Percentiles rank a stretch among this genome's conserved stretches.
These are phyloP conservation scores for Botryotinia globosa DNA, from an alignment of 2,329 filamentous ascomycete species.

Conservation along the genomic window DNA sequence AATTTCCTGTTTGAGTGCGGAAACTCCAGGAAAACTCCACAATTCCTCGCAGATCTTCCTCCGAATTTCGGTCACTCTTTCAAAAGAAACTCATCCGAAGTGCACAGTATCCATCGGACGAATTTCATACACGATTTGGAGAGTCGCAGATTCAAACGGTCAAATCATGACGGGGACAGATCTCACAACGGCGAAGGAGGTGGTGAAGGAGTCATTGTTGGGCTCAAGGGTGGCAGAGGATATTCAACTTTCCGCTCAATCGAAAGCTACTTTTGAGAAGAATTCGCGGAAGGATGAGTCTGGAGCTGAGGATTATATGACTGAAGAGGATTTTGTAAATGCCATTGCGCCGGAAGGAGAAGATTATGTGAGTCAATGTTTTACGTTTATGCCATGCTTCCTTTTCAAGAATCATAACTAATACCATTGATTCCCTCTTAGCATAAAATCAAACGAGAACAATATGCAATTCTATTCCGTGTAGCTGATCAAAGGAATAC, in stretches of 20 bases:
- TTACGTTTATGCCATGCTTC: background rate
- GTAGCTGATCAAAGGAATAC: constrained; percentile 78
- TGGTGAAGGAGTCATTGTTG: constrained; percentile 76
- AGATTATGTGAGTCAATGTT: constrained; percentile 73
- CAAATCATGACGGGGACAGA: constrained; percentile 35
- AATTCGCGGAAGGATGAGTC: constrained; percentile 73
- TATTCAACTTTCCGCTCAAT: constrained; percentile 67
- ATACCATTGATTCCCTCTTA: constrained; percentile 42
- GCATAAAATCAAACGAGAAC: constrained; percentile 97
- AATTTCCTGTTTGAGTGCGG: background rate
- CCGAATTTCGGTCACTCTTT: constrained; percentile 1
- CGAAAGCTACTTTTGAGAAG: constrained; percentile 71
- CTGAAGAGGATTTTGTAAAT: constrained; percentile 81
- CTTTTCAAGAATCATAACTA: constrained; percentile 24
- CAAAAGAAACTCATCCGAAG: background rate
- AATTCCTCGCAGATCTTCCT: constrained; percentile 10
- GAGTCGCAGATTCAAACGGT: constrained; percentile 9
- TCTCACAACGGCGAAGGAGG: constrained; percentile 46
- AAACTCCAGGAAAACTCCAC: constrained; percentile 5
- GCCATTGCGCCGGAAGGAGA: constrained; percentile 83
- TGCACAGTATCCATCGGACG: constrained; percentile 13
- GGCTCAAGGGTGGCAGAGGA: constrained; percentile 51
- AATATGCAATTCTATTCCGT: constrained; percentile 89
- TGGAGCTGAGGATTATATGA: constrained; percentile 76
- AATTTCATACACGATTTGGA: background rate